A percentile compares a stretch with the other conserved stretches of the same genome.
These are phyloP conservation scores for Colletotrichum theobromicola DNA, from an alignment of 2,329 filamentous ascomycete genomes.

Conservation along the genomic window DNA sequence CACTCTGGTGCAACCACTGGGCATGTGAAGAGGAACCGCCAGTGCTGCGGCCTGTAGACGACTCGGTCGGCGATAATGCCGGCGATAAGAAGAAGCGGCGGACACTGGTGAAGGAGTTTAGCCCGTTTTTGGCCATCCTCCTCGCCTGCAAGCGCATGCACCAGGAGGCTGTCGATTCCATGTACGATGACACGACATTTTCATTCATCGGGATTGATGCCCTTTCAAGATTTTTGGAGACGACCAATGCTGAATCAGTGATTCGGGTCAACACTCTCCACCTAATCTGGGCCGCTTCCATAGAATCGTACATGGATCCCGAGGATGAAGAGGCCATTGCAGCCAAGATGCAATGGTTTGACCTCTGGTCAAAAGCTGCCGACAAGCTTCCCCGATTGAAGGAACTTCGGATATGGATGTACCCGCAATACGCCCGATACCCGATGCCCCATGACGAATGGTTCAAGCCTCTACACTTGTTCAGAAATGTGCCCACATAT, in stretches of 20 bases:
- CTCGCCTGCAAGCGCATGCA: constrained; percentile 16
- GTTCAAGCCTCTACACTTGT: constrained; percentile 2
- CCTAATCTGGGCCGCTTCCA: constrained; percentile 1
- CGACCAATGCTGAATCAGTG: background rate
- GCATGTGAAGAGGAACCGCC: constrained; percentile 12
- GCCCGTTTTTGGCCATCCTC: constrained; percentile 9
- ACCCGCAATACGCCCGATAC: constrained; percentile 7
- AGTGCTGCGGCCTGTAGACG: background rate
- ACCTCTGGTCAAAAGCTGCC: background rate
- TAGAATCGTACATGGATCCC: constrained; percentile 1
- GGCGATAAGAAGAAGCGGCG: background rate
- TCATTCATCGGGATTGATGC: constrained; percentile 21
- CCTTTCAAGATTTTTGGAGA: background rate
- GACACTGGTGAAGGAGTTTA: constrained; percentile 9
- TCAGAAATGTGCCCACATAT: background rate
- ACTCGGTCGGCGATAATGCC: background rate
- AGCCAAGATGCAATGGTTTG: background rate
- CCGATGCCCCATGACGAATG: constrained; percentile 14
- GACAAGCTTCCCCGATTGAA: background rate
- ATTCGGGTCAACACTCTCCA: background rate
- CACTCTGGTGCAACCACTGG: constrained; percentile 12
- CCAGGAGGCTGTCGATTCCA: constrained; percentile 7
- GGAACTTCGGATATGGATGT: constrained; percentile 7
- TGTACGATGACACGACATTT: constrained; percentile 7
- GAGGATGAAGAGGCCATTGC: background rate